These are phyloP conservation scores for Teunomyces gatunensis DNA, from an alignment of 805 yeast species.

Conservation along the genomic window DNA sequence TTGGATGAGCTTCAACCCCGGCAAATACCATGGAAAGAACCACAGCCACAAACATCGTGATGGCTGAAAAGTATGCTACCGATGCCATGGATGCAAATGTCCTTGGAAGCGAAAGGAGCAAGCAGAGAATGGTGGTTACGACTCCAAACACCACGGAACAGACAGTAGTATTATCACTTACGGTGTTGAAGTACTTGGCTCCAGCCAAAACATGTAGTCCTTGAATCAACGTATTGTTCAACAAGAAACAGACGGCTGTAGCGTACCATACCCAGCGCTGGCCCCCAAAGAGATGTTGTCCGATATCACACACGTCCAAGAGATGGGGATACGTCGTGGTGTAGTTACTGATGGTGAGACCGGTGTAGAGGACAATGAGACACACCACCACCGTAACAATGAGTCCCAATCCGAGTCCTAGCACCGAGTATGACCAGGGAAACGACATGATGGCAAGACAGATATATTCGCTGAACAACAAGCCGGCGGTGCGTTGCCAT, in stretches of 20 bases:
- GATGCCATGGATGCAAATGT: conserved; percentile 52
- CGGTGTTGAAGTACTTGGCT: conserved; percentile 57
- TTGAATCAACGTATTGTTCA: conserved; percentile 56
- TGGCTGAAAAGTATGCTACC: conserved; percentile 53
- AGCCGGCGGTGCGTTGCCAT: conserved; percentile 60
- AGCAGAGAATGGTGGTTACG: conserved; percentile 48
- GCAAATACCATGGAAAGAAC: conserved; percentile 52
- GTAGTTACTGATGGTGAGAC: conserved; percentile 52
- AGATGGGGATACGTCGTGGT: conserved; percentile 53
- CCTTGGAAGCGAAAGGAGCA: conserved; percentile 53
- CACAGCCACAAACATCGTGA: conserved; percentile 57
- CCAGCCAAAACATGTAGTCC: conserved; percentile 61
- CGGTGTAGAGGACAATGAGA: conserved; percentile 52
- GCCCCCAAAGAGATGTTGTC: conserved; percentile 54
- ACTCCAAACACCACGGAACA: conserved; percentile 55
- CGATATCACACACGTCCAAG: conserved; percentile 56
- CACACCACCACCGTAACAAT: conserved; percentile 53
- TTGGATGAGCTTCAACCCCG: conserved; percentile 51
- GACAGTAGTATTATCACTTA: conserved; percentile 42
- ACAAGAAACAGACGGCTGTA: conserved; percentile 52
- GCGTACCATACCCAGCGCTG: conserved; percentile 53
- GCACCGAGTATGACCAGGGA: conserved; percentile 62
- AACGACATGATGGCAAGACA: conserved; percentile 65
- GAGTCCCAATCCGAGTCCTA: conserved; percentile 58
- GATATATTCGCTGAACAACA: conserved; percentile 57